phyloP scores from a whole-genome alignment of 352 stramenopile genomes.

The Globisporangium paroecandrum region DNA sequence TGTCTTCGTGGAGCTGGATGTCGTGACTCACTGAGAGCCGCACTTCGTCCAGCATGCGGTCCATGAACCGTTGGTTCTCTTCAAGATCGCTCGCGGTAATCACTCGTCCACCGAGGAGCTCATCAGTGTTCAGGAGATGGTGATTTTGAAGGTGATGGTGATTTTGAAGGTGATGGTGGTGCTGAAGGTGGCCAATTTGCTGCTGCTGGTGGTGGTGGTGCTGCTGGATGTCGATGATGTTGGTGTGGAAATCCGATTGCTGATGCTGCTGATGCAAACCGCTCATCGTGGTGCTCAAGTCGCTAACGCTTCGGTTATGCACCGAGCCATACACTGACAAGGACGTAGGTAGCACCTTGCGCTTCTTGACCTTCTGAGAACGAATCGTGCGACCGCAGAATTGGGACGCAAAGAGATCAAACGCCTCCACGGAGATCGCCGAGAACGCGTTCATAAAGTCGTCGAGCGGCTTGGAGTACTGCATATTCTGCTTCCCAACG shows the following conservation, averaged over 20 bases:
- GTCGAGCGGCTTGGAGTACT: constrained; percentile 67
- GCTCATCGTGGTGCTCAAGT: background rate
- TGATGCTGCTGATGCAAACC: constrained; percentile 2
- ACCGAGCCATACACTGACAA: background rate
- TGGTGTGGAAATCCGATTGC: constrained; percentile 11
- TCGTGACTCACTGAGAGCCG: constrained; percentile 46
- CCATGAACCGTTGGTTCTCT: constrained; percentile 77
- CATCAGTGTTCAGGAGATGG: constrained; percentile 43
- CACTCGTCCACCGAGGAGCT: constrained; percentile 37
- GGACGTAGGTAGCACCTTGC: constrained; percentile 17
- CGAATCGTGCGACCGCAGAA: constrained; percentile 73
- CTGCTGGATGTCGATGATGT: constrained; percentile 11
- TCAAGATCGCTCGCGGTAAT: constrained; percentile 52
- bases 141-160: constrained; percentile 24
- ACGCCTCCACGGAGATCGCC: constrained; percentile 63
- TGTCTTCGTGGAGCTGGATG: constrained; percentile 31
- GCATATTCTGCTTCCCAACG: constrained; percentile 85
- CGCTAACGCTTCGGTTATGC: background rate
- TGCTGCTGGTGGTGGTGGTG: background rate
- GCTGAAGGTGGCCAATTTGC: constrained; percentile 6
- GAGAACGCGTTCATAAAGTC: constrained; percentile 68
- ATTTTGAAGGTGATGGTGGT: constrained; percentile 17
- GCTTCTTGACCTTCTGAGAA: constrained; percentile 73
- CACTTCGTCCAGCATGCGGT: constrained; percentile 74
- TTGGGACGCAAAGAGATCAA: constrained; percentile 70